A percentile compares a stretch with the other conserved stretches of the same genome.
These are phyloP conservation scores for Tulasnella sp. DNA, from an alignment of 768 basidiomycete species.

Conservation along the genomic window DNA sequence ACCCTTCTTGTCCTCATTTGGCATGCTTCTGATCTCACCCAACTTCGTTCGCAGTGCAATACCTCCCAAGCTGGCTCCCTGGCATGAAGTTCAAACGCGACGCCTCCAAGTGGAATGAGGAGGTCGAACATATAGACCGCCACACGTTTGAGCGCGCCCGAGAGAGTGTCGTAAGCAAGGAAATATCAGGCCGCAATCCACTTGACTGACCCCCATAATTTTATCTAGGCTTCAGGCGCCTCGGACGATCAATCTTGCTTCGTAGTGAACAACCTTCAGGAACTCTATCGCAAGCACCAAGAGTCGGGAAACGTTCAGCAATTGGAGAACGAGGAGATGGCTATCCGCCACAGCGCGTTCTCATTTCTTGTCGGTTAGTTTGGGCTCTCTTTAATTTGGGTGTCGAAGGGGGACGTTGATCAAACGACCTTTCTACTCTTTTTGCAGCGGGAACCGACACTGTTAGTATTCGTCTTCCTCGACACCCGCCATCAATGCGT, in stretches of 20 bases:
- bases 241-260: neutral
- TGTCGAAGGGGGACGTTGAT: too few species aligned
- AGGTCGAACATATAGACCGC: neutral
- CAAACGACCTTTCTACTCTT: too few species aligned
- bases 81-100: slow-evolving; percentile 2
- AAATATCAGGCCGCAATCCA: neutral
- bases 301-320: neutral
- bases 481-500: neutral
- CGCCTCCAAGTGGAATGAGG: neutral
- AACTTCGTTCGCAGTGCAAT: neutral
- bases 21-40: neutral
- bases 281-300: neutral
- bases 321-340: neutral
- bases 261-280: neutral
- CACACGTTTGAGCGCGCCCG: neutral
- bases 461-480: neutral
- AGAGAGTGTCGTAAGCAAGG: neutral
- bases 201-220: too few species aligned
- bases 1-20: neutral
- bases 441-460: neutral
- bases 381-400: neutral
- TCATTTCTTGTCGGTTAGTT: neutral
- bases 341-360: neutral
- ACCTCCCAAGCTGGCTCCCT: slow-evolving; percentile 16
- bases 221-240: neutral